Evolutionary conservation across 768 basidiomycete species (phyloP).

Genomic region (Hypholoma sublateritium): DNA sequence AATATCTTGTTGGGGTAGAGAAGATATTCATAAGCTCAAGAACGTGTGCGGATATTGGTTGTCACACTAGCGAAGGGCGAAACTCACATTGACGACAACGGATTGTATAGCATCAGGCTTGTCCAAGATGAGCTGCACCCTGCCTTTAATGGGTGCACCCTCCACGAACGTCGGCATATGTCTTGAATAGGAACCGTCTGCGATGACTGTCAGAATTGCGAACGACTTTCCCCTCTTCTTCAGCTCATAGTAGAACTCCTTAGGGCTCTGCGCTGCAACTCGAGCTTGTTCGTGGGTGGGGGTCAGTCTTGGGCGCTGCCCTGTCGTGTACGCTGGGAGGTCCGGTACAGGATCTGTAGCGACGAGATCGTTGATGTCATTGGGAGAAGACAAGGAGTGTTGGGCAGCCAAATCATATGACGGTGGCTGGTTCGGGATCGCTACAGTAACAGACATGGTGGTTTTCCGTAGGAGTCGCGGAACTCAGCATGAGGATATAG

Average conservation of each 20-base stretch:
- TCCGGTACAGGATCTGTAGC: slow-evolving; percentile 2
- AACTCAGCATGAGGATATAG: not conserved
- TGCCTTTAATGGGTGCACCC: slow-evolving; percentile 32
- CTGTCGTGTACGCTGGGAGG: slow-evolving; percentile 3
- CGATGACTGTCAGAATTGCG: slow-evolving; percentile 46
- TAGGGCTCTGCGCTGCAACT: slow-evolving; percentile 8
- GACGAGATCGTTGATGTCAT: slow-evolving; percentile 2
- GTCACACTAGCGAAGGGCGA: not conserved
- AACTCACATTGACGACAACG: slow-evolving; percentile 47
- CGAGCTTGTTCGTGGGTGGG: not conserved
- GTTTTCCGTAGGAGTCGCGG: not conserved
- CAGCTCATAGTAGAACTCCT: slow-evolving; percentile 27
- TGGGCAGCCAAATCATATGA: not conserved
- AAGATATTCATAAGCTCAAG: slow-evolving; percentile 10
- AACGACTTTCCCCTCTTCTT: slow-evolving; percentile 38
- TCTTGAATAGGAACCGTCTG: slow-evolving; percentile 38
- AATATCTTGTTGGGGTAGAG: slow-evolving; percentile 2
- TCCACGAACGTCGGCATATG: slow-evolving; percentile 36
- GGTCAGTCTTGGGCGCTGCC: not conserved
- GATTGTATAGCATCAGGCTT: slow-evolving; percentile 46
- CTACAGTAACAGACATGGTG: not conserved
- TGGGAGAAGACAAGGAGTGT: not conserved
- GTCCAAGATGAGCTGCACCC: slow-evolving; percentile 32
- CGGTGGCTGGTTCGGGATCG: not conserved
- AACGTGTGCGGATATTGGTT: not conserved